A percentile compares a stretch with the other conserved stretches of the same genome.
Conservation (phyloP, 1,284 basidiomycete genomes). For the Austropuccinia psidii region DNA sequence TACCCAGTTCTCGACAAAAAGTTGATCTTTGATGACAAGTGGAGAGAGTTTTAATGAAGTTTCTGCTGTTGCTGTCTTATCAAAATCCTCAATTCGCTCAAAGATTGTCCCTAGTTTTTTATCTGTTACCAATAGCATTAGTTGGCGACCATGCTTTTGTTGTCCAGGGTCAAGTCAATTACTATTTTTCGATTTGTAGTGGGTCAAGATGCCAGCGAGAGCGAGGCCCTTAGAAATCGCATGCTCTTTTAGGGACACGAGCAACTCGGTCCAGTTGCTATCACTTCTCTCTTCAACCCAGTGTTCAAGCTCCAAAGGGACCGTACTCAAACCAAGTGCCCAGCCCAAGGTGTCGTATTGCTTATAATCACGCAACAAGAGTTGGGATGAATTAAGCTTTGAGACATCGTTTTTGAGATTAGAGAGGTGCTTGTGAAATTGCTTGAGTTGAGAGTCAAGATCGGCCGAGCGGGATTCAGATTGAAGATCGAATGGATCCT, state of each 20-base stretch:
- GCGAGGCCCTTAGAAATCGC: constrained; percentile 60
- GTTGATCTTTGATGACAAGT: not conserved
- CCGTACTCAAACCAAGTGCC: constrained; percentile 65
- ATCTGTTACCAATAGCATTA: not conserved
- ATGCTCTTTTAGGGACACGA: constrained; percentile 56
- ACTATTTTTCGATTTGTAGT: constrained; percentile 41
- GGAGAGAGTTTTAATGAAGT: not conserved
- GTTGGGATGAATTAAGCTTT: constrained; percentile 62
- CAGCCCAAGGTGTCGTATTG: constrained; percentile 59
- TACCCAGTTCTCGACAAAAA: not conserved
- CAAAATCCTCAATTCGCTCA: not conserved
- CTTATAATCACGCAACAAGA: constrained; percentile 87
- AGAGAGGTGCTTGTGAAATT: constrained; percentile 55
- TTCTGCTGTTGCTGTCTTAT: not conserved
- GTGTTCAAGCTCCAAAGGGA: constrained; percentile 60
- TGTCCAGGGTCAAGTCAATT: not conserved
- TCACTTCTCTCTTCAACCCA: constrained; percentile 51
- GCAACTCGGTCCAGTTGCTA: constrained; percentile 50
- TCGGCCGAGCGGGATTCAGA: constrained; percentile 21
- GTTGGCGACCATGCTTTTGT: constrained; percentile 2
- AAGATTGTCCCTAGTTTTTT: not conserved
- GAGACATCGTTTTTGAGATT: constrained; percentile 63
- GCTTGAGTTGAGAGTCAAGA: too few relatives aligned
- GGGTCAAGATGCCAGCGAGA: constrained; percentile 68
- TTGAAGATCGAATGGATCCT: too few relatives aligned